A percentile compares a stretch with the other conserved stretches of the same genome.
phyloP scores from a whole-genome alignment of 2,329 filamentous ascomycete genomes.

The Lithohypha guttulata region DNA sequence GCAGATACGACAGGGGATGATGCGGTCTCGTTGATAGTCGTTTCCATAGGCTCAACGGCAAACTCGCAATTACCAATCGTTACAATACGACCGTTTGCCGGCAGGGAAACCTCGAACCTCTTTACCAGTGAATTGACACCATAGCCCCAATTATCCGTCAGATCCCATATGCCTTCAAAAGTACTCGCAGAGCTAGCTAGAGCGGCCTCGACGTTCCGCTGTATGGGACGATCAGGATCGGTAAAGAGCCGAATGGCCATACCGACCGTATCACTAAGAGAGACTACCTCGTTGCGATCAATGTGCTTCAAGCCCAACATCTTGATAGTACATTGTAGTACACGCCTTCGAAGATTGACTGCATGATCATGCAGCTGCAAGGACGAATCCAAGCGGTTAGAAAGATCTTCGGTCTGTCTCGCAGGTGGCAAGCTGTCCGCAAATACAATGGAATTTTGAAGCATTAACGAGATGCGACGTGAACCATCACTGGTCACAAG shows the following conservation, averaged over 20 bases:
- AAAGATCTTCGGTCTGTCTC: conserved; percentile 76
- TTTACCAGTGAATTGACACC: conserved; percentile 78
- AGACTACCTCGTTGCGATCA: conserved; percentile 70
- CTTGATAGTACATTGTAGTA: conserved; percentile 90
- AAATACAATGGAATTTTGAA: conserved; percentile 88
- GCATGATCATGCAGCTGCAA: conserved; percentile 83
- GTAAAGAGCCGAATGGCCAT: conserved; percentile 85
- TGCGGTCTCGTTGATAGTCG: conserved; percentile 15
- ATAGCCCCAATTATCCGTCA: conserved; percentile 88
- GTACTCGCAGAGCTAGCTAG: conserved; percentile 82
- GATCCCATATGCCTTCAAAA: conserved; percentile 92
- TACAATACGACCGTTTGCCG: conserved; percentile 41
- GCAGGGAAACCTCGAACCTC: conserved; percentile 60
- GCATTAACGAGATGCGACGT: conserved; percentile 82
- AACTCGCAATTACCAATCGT: conserved; percentile 47
- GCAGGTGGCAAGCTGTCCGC: conserved; percentile 72
- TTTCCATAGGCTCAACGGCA: conserved; percentile 46
- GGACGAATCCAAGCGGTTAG: conserved; percentile 70
- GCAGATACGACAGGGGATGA: conserved; percentile 22
- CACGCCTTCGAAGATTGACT: conserved; percentile 82
- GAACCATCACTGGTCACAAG: conserved; percentile 89
- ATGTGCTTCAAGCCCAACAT: conserved; percentile 79
- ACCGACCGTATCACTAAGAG: conserved; percentile 85
- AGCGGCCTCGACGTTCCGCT: conserved; percentile 74
- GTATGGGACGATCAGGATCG: conserved; percentile 75